Evolutionary conservation across 148 eudicot genomes (phyloP), one percentile per base, ranked within the genome.

Genomic region (Persicaria maculosa): DNA sequence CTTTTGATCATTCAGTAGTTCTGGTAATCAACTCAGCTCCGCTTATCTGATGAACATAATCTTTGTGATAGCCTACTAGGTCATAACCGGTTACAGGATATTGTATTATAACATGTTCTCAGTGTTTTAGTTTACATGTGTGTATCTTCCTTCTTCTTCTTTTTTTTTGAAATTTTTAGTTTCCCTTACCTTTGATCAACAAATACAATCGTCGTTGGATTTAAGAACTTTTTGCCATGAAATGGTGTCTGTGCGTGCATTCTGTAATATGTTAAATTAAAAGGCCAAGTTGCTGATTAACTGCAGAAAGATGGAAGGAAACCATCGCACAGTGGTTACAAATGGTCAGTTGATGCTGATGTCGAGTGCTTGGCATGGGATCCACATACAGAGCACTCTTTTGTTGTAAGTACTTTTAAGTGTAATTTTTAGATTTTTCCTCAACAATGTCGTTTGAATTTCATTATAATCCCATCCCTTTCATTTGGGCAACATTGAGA

Each of bases 311-410:
- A 94, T 80, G 97, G 89, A 20, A 83, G 97, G 88, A 78, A 81
- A 53, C 96, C 97, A 68, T 80, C 90, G 9, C 91, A 91, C 80
- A 61, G 89, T 76, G 98, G 97, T 72, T 90, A 87, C 67, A 91
- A 75, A 79, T 94, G 97, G 97, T 70, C 90, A 40, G 97, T 94
- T 68, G 75, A 80, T 59, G 89, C 98, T 72, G 98, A 94, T 73
- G 97, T 94, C 61, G 98, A 94, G 84, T 85, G 92, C 79, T 76
- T 94, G 86, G 89, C 91, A 61, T 94, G 98, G 98, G 96, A 94
- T 81, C 97, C 96, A 75, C 96, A 90, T 79, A 80, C 86, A 44
- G 89, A 91, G 67, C 87, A 91, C 78, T 88, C 86, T 55, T 94
- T 90, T 87, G 89, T 90, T 80, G 98, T 94, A 50, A 74, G 90